Base-by-base conservation (phyloP, 441 rosid species). In the Kokia cookei region DNA sequence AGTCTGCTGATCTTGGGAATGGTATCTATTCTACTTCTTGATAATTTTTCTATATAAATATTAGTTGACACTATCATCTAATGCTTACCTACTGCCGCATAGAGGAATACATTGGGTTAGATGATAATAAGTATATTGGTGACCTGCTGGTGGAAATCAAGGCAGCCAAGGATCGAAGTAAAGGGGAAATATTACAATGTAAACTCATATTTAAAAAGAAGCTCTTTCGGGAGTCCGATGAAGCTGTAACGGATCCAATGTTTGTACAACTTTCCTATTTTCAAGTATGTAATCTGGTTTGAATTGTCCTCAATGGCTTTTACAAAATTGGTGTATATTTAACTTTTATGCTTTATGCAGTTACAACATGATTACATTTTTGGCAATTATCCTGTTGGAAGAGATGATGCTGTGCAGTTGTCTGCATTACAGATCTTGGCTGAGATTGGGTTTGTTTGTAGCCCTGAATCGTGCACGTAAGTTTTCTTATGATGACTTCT, bases 341-440 rank as follows among this genome's bases (percentile, higher is more conserved):
- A 47, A 65, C 74, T 69, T 15, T 24, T 87, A 84, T 77, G 29
- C 48, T 82, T 60, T 78, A 64, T 85, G 76, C 88, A 96, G 99
- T 84, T 93, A 84, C 99, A 96, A 84, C 99, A 96, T 87, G 99
- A 96, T 81, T 96, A 96, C 79, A 84, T 93, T 70, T 76, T 87
- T 84, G 99, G 99, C 69, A 93, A 93, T 83, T 93, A 93, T 87
- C 99, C 99, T 55, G 96, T 93, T 80, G 99, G 98, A 79, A 91
- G 97, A 85, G 99, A 96, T 82, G 98, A 91, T 87, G 98, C 98
- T 83, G 98, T 97, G 2, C 98, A 93, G 78, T 82, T 96, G 74
- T 96, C 97, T 79, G 99, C 98, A 50, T 83, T 96, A 84, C 99
- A 96, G 78, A 96, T 96, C 79, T 85, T 96, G 75, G 98, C 90